phyloP scores from a whole-genome alignment of 2,329 filamentous ascomycete genomes.

The Diaporthe citri region DNA sequence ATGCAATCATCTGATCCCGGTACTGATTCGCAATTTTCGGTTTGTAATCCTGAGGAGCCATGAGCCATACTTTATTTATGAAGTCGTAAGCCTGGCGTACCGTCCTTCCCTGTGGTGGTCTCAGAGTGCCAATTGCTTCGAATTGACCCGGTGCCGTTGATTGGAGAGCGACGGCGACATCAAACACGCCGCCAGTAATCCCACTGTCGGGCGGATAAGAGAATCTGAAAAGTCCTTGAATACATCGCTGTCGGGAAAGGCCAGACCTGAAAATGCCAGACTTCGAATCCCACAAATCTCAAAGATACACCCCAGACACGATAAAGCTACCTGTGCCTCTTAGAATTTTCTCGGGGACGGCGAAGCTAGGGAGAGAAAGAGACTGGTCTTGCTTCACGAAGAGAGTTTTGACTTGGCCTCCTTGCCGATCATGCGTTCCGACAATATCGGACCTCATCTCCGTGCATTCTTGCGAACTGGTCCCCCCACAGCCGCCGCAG shows the following conservation, averaged over 20 bases:
- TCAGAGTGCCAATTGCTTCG: neutral
- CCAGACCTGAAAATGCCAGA: neutral
- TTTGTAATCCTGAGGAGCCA: neutral
- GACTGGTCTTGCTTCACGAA: conserved; percentile 11
- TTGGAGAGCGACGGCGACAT: neutral
- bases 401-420: neutral
- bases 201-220: neutral
- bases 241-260: neutral
- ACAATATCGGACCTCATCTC: too few relatives aligned
- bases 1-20: neutral
- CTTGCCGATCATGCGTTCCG: neutral
- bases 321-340: neutral
- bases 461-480: neutral
- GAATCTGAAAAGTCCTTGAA: neutral
- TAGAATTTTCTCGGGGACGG: neutral
- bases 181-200: neutral
- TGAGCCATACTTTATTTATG: neutral
- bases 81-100: neutral
- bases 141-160: neutral
- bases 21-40: neutral
- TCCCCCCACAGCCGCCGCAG: neutral
- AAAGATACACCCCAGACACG: neutral
- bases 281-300: neutral
- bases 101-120: neutral
- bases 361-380: neutral